Evolutionary conservation across 192 early-diverging fungal species (phyloP), one percentile per base, ranked within the genome.

Genomic region (Mortierella antarctica): DNA sequence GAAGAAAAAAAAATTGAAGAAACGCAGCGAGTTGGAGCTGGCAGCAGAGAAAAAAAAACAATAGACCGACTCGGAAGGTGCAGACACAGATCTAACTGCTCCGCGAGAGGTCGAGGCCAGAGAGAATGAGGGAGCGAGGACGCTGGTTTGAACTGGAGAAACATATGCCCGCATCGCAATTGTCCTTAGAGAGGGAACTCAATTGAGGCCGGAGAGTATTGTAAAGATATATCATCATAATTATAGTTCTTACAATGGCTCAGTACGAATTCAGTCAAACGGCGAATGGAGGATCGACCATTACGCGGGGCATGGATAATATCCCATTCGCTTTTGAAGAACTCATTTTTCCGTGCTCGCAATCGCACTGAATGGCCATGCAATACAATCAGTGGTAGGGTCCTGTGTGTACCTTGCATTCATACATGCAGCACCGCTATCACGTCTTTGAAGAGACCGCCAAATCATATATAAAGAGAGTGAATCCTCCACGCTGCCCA

Each of bases 121-220:
- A 12, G 42, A 10, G 12, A 41, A 41, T 1, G 9, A 59, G 57
- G 42, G 57, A 2, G 21, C 21, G 21, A 40, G 40, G 12, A 50
- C 47, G 31, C 2, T 52, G 63, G 63, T 44, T 20, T 57, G 9
- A n/a, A 42, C 20, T 65, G 63, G 71, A 73, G 71, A 73, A 73
- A 73, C 71, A 65, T 73, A 73, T 73, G 62, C 61, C 70, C 70
- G 70, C 61, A 39, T 42, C 18, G n/a, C 18, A 9, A 9, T 12
- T 21, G 9, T 55, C 54, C 54, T 55, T 18, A 9, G n/a, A 20
- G 9, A 31, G 6, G 62, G 56, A 60, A 67, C 55, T 67, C 54
- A 57, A 53, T 66, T 66, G 39, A 39, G 8, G 5, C 41, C 46
- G 10, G 17, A 51, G 17, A 51, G 11, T 31, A 31, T 3, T 31